Percentiles rank a stretch among this genome's conserved stretches.
Conservation (phyloP, 257 asterid species). For the Fraxinus quadrangulata region DNA sequence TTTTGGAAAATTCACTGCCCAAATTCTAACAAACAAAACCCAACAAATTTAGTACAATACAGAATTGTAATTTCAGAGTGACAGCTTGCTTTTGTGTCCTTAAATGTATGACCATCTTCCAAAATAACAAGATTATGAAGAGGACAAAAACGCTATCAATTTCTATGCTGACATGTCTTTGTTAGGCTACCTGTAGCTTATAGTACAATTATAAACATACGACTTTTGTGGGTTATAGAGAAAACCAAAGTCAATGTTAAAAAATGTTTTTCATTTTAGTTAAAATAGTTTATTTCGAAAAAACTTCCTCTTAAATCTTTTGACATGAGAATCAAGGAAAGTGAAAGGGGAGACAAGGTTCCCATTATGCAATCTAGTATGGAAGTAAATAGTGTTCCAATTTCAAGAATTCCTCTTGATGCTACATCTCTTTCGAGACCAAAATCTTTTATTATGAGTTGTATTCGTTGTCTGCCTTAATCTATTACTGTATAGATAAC, state of each 20-base stretch:
- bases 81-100: conserved; percentile 45
- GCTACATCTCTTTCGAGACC: too few relatives aligned
- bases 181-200: conserved; percentile 18
- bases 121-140: conserved; percentile 26
- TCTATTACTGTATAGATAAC: background rate
- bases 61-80: conserved; percentile 36
- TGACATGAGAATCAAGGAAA: conserved; percentile 12
- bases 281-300: background rate
- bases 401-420: too few relatives aligned
- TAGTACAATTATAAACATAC: conserved; percentile 6
- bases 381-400: background rate
- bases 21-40: conserved; percentile 41
- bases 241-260: conserved; percentile 35
- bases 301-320: conserved; percentile 1
- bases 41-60: conserved; percentile 38
- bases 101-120: conserved; percentile 39
- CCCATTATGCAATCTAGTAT: background rate
- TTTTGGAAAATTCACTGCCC: conserved; percentile 13
- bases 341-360: background rate
- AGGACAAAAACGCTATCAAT: conserved; percentile 42
- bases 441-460: background rate
- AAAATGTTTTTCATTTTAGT: conserved; percentile 3
- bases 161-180: conserved; percentile 28
- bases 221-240: conserved; percentile 24
- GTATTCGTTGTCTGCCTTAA: background rate